Percentiles rank a stretch among this genome's conserved stretches.
phyloP scores from a whole-genome alignment of 305 asterid genomes.

The Solanum hybrid region DNA sequence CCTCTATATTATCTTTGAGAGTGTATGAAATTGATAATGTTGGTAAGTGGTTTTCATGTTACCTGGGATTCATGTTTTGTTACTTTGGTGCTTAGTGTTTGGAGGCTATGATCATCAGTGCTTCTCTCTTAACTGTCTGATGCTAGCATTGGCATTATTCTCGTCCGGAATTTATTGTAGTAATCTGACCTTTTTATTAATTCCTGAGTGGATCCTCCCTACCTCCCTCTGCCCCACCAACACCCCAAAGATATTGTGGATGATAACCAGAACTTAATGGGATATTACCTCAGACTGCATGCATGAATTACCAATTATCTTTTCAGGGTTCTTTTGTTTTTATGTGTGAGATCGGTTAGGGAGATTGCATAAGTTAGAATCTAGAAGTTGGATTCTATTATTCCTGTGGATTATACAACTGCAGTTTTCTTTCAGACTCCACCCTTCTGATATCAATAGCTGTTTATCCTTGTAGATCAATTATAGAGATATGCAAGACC shows the following conservation, averaged over 20 bases:
- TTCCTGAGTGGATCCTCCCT: background rate
- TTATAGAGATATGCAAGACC: constrained; percentile 41
- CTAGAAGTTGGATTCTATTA: background rate
- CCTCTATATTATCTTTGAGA: background rate
- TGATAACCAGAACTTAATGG: background rate
- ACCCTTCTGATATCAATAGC: background rate
- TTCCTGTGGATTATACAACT: background rate
- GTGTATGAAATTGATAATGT: background rate
- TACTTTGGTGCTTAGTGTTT: background rate
- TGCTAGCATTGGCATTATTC: background rate
- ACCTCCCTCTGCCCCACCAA: background rate
- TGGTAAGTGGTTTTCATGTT: background rate
- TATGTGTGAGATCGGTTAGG: background rate
- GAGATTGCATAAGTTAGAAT: background rate
- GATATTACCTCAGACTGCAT: background rate
- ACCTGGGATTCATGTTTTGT: background rate
- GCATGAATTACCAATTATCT: background rate
- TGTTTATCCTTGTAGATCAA: constrained; percentile 1
- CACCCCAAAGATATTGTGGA: background rate
- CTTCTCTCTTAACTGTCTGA: background rate
- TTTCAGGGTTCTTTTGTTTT: background rate
- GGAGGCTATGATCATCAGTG: background rate
- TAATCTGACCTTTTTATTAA: background rate
- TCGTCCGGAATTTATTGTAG: background rate
- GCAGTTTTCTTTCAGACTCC: background rate